These are phyloP conservation scores for Apocynum venetum DNA, from an alignment of 257 asterid genomes.

Conservation along the genomic window DNA sequence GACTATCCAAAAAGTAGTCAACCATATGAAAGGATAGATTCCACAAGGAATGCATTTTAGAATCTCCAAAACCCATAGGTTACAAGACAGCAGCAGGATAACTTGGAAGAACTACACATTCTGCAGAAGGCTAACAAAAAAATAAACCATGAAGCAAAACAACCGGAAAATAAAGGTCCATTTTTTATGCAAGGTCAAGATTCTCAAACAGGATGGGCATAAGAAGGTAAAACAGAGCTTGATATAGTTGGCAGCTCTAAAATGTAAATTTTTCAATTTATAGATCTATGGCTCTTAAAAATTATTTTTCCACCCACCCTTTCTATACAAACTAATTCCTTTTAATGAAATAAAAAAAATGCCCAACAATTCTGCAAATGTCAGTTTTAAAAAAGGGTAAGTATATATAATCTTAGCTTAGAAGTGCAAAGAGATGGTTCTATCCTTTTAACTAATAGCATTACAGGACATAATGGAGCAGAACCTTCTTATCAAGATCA, in stretches of 20 bases:
- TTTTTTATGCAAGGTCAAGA: background rate
- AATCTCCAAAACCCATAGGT: background rate
- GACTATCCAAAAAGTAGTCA: background rate
- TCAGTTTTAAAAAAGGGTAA: background rate
- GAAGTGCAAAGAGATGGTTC: background rate
- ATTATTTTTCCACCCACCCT: background rate
- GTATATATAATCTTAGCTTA: background rate
- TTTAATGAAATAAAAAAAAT: background rate
- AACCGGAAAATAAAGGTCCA: background rate
- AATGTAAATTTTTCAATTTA: background rate
- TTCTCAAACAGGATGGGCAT: background rate
- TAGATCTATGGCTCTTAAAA: background rate
- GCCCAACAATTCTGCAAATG: background rate
- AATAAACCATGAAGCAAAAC: background rate
- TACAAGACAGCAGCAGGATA: background rate
- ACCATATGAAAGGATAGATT: background rate
- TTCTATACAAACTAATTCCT: background rate
- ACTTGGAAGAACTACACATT: background rate
- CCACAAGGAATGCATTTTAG: background rate
- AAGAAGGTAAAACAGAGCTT: background rate
- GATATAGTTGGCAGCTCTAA: background rate
- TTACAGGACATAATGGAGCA: background rate
- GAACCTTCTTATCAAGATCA: background rate
- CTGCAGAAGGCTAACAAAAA: background rate
- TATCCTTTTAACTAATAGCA: background rate